Conservation (phyloP, 2,329 filamentous ascomycete species). For the Penicillium sp. region DNA sequence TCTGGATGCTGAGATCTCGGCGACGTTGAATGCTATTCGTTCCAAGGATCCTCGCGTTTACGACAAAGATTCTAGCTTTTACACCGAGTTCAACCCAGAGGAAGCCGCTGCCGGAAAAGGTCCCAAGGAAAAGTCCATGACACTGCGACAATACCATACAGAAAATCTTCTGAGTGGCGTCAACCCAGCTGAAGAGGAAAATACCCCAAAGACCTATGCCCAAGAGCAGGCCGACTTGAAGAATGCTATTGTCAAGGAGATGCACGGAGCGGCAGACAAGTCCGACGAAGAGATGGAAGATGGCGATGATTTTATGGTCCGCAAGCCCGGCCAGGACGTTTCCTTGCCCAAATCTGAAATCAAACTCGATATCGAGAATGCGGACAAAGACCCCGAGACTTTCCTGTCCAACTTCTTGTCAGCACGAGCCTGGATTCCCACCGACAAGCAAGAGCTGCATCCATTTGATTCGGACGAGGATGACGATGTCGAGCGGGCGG, state of each 20-base stretch:
- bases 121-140: slow-evolving; percentile 75
- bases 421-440: slow-evolving; percentile 78
- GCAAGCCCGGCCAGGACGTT: slow-evolving; percentile 49
- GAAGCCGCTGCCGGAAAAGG: slow-evolving; percentile 35
- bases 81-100: slow-evolving; percentile 52
- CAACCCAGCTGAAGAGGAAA: slow-evolving; percentile 48
- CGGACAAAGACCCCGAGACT: slow-evolving; percentile 80
- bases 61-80: slow-evolving; percentile 71
- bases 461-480: slow-evolving; percentile 89
- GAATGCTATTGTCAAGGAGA: slow-evolving; percentile 65
- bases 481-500: slow-evolving; percentile 63
- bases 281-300: slow-evolving; percentile 46
- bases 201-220: slow-evolving; percentile 60
- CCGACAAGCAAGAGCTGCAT: slow-evolving; percentile 57
- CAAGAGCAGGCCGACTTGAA: slow-evolving; percentile 83
- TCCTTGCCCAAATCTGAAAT: slow-evolving; percentile 39
- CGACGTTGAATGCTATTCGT: slow-evolving; percentile 76
- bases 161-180: slow-evolving; percentile 74
- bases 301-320: slow-evolving; percentile 67
- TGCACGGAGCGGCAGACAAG: slow-evolving; percentile 56
- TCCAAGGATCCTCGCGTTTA: slow-evolving; percentile 88
- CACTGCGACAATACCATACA: slow-evolving; percentile 80
- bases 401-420: slow-evolving; percentile 94
- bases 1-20: slow-evolving; percentile 77
- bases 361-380: slow-evolving; percentile 60